phyloP scores from a whole-genome alignment of 768 basidiomycete species.

The Agaricus subrufescens region DNA sequence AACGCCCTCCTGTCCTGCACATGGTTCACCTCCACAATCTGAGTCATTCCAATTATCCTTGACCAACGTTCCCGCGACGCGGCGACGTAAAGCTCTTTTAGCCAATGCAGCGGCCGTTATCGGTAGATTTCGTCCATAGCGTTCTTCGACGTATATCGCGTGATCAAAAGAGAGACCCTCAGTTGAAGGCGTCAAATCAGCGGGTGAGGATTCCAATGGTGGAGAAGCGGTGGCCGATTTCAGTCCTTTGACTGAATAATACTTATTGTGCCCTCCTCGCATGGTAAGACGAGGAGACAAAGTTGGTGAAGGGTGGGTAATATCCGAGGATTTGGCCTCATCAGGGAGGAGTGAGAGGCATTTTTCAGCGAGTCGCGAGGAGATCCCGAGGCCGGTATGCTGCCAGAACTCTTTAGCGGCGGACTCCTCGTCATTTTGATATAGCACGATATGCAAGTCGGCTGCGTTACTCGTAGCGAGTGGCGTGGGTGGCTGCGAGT shows the following conservation, averaged over 20 bases:
- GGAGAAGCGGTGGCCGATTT: slow-evolving; percentile 10
- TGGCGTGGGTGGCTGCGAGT: background rate
- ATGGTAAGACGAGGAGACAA: slow-evolving; percentile 25
- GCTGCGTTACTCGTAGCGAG: slow-evolving; percentile 26
- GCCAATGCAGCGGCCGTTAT: slow-evolving; percentile 67
- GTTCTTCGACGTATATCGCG: slow-evolving; percentile 81
- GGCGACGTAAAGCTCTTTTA: slow-evolving; percentile 80
- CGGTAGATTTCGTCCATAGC: slow-evolving; percentile 90
- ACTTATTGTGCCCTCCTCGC: slow-evolving; percentile 46
- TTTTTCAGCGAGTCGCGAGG: slow-evolving; percentile 80
- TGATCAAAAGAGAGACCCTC: slow-evolving; percentile 64
- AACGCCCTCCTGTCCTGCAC: slow-evolving; percentile 40
- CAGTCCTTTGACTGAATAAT: slow-evolving; percentile 44
- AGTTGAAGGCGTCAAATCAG: background rate
- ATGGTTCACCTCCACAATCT: slow-evolving; percentile 27
- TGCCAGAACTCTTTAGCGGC: slow-evolving; percentile 95
- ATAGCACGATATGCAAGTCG: slow-evolving; percentile 80
- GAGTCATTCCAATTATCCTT: slow-evolving; percentile 43
- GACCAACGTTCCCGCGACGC: slow-evolving; percentile 84
- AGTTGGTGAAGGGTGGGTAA: slow-evolving; percentile 21
- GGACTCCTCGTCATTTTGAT: slow-evolving; percentile 53
- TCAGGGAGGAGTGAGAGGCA: slow-evolving; percentile 71
- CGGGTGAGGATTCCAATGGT: slow-evolving; percentile 5
- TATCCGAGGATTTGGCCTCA: slow-evolving; percentile 20
- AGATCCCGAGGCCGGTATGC: slow-evolving; percentile 87